Evolutionary conservation across 1,139 yeast genomes (phyloP).

Genomic region (Zhuliangozyma blackwelliae): DNA sequence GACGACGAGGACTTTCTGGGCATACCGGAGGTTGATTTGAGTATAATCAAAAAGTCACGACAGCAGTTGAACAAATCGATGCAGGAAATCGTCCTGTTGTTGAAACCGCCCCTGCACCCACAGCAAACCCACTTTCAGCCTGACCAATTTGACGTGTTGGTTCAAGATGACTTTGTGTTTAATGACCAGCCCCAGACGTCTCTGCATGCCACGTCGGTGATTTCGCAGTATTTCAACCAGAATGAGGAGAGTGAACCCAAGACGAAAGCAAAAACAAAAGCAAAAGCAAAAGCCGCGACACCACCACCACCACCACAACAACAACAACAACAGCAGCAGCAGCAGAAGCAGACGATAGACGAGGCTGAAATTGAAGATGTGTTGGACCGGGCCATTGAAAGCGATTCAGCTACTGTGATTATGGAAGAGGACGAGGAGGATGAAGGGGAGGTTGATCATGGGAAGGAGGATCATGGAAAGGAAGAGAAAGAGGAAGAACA

Average conservation of each 20-base stretch:
- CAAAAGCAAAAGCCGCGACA: neutral
- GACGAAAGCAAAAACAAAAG: neutral
- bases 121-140: constrained; percentile 11
- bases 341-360: constrained; percentile 5
- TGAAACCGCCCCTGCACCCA: constrained; percentile 29
- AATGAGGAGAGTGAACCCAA: constrained; percentile 2
- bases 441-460: constrained; percentile 2
- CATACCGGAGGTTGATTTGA: constrained; percentile 40
- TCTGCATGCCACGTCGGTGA: constrained; percentile 3
- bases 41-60: constrained; percentile 34
- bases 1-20: neutral
- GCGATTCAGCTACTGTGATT: constrained; percentile 4
- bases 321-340: constrained; percentile 6
- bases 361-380: neutral
- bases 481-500: too few relatives aligned
- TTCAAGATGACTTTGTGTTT: constrained; percentile 7
- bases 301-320: neutral
- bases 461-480: neutral
- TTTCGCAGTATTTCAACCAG: constrained; percentile 10
- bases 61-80: constrained; percentile 38
- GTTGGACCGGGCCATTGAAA: constrained; percentile 2
- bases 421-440: neutral
- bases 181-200: too few relatives aligned
- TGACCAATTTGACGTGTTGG: constrained; percentile 16
- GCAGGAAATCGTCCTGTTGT: constrained; percentile 38